Base-by-base conservation (phyloP, 2,329 filamentous ascomycete species). In the Ceratocystis ficicola region DNA sequence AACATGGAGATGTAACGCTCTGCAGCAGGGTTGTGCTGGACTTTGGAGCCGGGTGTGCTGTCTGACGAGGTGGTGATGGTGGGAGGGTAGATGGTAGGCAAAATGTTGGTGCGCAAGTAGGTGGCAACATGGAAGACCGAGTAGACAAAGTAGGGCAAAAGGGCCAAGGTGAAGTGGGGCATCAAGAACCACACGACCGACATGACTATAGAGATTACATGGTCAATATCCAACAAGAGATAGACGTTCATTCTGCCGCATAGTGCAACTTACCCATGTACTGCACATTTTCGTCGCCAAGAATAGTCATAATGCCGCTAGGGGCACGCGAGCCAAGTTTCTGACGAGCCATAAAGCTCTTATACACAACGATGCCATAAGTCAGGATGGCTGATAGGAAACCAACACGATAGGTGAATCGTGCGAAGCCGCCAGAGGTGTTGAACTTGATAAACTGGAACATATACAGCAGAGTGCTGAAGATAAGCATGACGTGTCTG, bases 321-420 rank as follows among this genome's bases (percentile, higher is more conserved):
- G 77, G 84, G 72, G 85, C 76, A 74, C 79, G 85, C 68, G 80
- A 85, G 69, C 87, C 86, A 62, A 86, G 81, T 82, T 90, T 88
- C 71, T 88, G 83, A 70, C 90, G 88, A 71, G 92, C 90, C 70
- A 92, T 86, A 80, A 92, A 90, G 67, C 90, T 92, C 84, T 99
- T 99, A 83, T 96, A 97, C 69, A 99, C 93, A 62, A 99, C 94
- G 70, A 99, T 97, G 70, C 94, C 93, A 76, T 99, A 99, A 10
- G 94, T 97, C 62, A 86, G 84, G 61, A 91, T 90, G 5, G 94
- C 94, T 2, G 92, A 87, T 71, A 96, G 71, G 75, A 99, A 99
- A 67, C 92, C 89, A 65, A 87, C 84, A 72, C 94, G 92, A 80
- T 99, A 99, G 66, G 88, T 88, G 76, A 94, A 86, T 70, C 84